Evolutionary conservation across 1,284 basidiomycete species (phyloP).

Genomic region (Microstroma glucosiphilum): DNA sequence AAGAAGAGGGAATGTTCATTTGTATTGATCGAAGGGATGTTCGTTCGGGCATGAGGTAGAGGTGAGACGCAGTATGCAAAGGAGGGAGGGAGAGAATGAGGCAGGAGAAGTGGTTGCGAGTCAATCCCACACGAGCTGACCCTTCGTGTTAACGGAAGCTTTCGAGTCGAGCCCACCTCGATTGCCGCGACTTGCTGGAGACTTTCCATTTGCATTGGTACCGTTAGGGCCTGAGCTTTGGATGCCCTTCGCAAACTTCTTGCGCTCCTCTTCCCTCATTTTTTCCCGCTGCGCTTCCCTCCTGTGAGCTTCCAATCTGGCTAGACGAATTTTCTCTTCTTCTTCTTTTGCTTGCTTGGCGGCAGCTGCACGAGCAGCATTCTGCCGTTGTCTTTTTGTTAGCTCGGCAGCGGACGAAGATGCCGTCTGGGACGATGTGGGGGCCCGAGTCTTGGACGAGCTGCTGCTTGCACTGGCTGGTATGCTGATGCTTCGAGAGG

Average conservation of each 20-base stretch:
- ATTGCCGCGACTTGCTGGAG: not conserved
- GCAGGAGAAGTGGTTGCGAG: not conserved
- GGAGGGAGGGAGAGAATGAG: not conserved
- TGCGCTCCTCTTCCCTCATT: not conserved
- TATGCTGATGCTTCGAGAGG: constrained; percentile 2
- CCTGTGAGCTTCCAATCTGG: not conserved
- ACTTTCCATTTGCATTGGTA: not conserved
- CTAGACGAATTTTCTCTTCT: not conserved
- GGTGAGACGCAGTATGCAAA: no score
- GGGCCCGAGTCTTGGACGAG: not conserved
- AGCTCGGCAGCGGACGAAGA: not conserved
- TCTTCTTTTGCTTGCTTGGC: not conserved
- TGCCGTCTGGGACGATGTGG: not conserved
- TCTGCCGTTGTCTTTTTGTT: constrained; percentile 3
- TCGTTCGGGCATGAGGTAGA: no score
- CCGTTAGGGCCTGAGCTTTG: not conserved
- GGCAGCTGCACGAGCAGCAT: constrained; percentile 1
- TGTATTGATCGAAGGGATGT: no score
- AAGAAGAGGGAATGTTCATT: no score
- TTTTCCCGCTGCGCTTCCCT: not conserved
- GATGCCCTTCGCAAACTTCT: not conserved
- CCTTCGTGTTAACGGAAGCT: not conserved
- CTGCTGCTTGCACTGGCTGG: not conserved
- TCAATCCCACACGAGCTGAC: constrained; percentile 6
- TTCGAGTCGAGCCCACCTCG: constrained; percentile 5